Percentiles rank a stretch among this genome's conserved stretches.
These are phyloP conservation scores for Erodium moschatum DNA, from an alignment of 441 rosid genomes.

Conservation along the genomic window DNA sequence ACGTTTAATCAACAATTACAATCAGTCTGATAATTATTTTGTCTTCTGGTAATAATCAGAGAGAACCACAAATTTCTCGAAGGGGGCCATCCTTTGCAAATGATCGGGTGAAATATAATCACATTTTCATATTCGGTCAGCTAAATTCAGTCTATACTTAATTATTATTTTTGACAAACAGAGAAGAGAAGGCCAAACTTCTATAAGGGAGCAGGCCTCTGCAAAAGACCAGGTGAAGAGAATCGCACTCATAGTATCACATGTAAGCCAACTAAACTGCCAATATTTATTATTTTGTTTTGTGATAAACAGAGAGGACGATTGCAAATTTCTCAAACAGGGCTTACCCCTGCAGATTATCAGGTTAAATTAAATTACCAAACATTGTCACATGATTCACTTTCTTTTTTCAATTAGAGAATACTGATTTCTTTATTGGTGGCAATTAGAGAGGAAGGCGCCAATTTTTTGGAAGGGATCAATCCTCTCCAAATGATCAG, in stretches of 20 bases:
- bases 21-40: not conserved
- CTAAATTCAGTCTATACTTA: not conserved
- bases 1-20: not conserved
- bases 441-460: slow-evolving; percentile 1
- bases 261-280: not conserved
- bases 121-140: not conserved
- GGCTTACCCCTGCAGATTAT: not conserved
- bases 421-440: not conserved
- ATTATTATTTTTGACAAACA: not conserved
- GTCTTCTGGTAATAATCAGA: not conserved
- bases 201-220: slow-evolving; percentile 2
- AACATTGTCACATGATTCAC: not conserved
- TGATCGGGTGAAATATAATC: slow-evolving; percentile 14
- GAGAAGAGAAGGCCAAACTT: not conserved
- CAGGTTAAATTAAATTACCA: not conserved
- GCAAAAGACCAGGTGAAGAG: not conserved
- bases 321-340: not conserved
- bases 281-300: not conserved
- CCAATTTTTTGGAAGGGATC: not conserved
- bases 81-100: slow-evolving; percentile 31
- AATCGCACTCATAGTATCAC: not conserved
- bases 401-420: not conserved
- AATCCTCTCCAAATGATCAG: slow-evolving; percentile 4
- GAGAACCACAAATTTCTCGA: slow-evolving; percentile 27
- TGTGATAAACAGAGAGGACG: not conserved